These are phyloP conservation scores for Cephalotrichum gorgonifer DNA, from an alignment of 2,329 filamentous ascomycete species.

Conservation along the genomic window DNA sequence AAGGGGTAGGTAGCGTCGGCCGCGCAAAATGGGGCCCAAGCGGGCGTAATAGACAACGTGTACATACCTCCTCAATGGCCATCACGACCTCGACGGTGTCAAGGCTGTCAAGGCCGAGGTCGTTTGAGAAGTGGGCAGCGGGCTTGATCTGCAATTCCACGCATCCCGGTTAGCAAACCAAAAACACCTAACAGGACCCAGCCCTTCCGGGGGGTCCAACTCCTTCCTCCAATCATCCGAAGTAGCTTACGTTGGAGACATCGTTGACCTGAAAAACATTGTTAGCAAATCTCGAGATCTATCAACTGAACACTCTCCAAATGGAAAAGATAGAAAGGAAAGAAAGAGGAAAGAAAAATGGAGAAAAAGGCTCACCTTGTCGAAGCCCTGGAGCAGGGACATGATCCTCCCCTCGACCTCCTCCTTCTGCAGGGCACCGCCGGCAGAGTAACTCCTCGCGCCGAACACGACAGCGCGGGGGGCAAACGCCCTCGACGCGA, in stretches of 20 bases:
- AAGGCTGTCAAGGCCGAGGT: slow-evolving; percentile 92
- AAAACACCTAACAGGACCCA: no score
- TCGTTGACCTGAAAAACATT: slow-evolving; percentile 52
- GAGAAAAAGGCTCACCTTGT: slow-evolving; percentile 51
- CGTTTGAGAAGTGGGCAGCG: slow-evolving; percentile 86
- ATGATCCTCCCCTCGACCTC: slow-evolving; percentile 90
- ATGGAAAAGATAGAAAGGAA: slow-evolving; percentile 15
- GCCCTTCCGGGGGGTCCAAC: no score
- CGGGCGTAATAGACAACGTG: no score
- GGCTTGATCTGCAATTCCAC: slow-evolving; percentile 64
- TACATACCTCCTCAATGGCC: slow-evolving; percentile 99
- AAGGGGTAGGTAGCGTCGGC: not conserved
- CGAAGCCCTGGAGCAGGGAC: slow-evolving; percentile 87
- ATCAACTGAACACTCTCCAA: not conserved
- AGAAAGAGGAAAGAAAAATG: not conserved
- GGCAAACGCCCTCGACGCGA: slow-evolving; percentile 41
- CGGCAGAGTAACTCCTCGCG: slow-evolving; percentile 79
- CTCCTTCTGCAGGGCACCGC: slow-evolving; percentile 63
- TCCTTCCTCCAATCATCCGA: slow-evolving; percentile 7
- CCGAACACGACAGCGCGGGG: slow-evolving; percentile 49
- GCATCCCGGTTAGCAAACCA: no score
- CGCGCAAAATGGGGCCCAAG: not conserved
- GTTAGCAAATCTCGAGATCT: slow-evolving; percentile 8
- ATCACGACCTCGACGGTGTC: slow-evolving; percentile 99
- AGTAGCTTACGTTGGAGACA: slow-evolving; percentile 45